A percentile compares a stretch with the other conserved stretches of the same genome.
Evolutionary conservation across 148 eudicot genomes (phyloP).

Genomic region (Tetragonia tetragonoides): DNA sequence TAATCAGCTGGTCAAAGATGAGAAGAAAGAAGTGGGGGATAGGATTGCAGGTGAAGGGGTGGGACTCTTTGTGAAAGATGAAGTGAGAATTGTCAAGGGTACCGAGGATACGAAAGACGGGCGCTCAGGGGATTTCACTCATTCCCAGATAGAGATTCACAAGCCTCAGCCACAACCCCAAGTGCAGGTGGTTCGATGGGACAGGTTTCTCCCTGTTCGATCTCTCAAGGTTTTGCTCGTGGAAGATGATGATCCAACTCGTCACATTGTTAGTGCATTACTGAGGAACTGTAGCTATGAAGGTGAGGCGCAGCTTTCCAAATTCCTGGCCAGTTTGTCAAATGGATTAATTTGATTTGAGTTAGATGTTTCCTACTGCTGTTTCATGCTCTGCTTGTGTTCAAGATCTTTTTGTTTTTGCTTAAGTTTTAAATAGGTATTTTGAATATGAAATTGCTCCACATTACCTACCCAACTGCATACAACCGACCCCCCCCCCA

Average conservation of each 20-base stretch:
- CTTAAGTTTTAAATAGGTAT: not conserved
- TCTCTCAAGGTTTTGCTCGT: slow-evolving; percentile 69
- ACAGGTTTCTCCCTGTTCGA: slow-evolving; percentile 65
- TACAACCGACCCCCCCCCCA: too few relatives aligned
- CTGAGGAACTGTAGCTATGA: slow-evolving; percentile 83
- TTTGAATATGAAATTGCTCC: too few relatives aligned
- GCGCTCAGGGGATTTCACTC: slow-evolving; percentile 21
- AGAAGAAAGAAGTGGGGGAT: slow-evolving; percentile 39
- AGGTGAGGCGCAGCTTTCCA: slow-evolving; percentile 37
- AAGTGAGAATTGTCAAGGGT: slow-evolving; percentile 33
- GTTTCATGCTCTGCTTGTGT: not conserved
- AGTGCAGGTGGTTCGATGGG: slow-evolving; percentile 55
- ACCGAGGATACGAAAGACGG: slow-evolving; percentile 22
- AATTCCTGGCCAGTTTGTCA: not conserved
- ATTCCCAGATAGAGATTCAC: slow-evolving; percentile 26
- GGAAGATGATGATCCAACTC: slow-evolving; percentile 77
- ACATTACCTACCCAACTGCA: too few relatives aligned
- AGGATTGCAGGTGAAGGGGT: slow-evolving; percentile 40
- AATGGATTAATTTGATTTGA: not conserved
- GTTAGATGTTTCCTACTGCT: not conserved
- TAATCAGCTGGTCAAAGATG: slow-evolving; percentile 32
- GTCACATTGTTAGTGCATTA: slow-evolving; percentile 77
- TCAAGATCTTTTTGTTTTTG: not conserved
- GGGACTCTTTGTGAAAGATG: slow-evolving; percentile 46
- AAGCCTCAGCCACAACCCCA: slow-evolving; percentile 35